A percentile compares a stretch with the other conserved stretches of the same genome.
Conservation (phyloP, 202 grass and related monocot species). For the Tripidium arundinaceum region DNA sequence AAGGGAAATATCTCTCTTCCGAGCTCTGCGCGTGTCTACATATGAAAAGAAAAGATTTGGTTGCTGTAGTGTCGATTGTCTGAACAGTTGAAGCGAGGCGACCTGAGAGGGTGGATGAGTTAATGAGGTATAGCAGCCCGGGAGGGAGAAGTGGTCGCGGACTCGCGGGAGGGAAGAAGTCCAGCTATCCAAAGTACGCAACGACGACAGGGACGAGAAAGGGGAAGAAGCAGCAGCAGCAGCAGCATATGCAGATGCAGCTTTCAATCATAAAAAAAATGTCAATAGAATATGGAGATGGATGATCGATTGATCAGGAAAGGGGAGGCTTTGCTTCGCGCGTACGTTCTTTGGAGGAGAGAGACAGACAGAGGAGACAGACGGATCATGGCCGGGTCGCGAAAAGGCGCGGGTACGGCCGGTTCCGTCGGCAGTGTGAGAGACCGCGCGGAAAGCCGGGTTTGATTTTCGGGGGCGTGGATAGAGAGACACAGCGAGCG, state of each 20-base stretch:
- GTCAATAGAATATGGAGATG: slow-evolving; percentile 2
- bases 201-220: slow-evolving; percentile 17
- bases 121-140: not conserved
- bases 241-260: not conserved
- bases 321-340: slow-evolving; percentile 26
- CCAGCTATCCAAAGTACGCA: slow-evolving; percentile 29
- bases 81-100: not conserved
- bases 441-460: not conserved
- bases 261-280: not conserved
- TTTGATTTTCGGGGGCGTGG: too few species aligned
- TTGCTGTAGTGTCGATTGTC: not conserved
- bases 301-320: not conserved
- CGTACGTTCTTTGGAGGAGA: not conserved
- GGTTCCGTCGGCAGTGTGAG: too few species aligned
- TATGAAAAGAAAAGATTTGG: not conserved
- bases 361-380: not conserved
- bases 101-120: not conserved
- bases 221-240: not conserved
- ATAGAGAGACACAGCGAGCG: too few species aligned
- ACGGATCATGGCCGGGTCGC: not conserved
- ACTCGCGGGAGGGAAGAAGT: not conserved
- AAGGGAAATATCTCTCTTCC: not conserved
- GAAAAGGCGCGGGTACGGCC: not conserved
- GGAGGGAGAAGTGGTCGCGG: not conserved
- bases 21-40: not conserved